Conservation (phyloP, 2,329 filamentous ascomycete species). For the Coniochaeta sp. region DNA sequence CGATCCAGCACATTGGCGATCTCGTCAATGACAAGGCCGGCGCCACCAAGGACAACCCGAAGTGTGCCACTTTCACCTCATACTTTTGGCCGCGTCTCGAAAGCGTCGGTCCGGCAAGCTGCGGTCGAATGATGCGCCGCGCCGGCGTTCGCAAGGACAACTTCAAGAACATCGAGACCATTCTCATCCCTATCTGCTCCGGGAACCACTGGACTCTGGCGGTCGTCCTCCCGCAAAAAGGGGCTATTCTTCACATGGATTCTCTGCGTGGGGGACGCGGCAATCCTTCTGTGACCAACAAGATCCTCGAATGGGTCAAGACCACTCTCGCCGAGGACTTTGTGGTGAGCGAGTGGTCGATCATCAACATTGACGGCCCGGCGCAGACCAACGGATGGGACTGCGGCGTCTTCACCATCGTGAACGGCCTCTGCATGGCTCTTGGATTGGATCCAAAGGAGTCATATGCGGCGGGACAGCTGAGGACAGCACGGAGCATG, state of each 20-base stretch:
- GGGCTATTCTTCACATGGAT: conserved; percentile 62
- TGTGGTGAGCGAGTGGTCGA: conserved; percentile 51
- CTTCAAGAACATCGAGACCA: conserved; percentile 55
- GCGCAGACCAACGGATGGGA: conserved; percentile 61
- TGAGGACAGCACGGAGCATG: conserved; percentile 51
- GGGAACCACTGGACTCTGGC: conserved; percentile 64
- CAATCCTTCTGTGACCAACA: conserved; percentile 26
- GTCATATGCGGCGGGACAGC: conserved; percentile 42
- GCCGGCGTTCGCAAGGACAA: conserved; percentile 50
- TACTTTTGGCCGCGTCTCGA: conserved; percentile 55
- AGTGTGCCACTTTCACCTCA: conserved; percentile 55
- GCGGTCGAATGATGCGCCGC: conserved; percentile 49
- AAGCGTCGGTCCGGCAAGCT: conserved; percentile 35
- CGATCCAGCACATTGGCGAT: conserved; percentile 52
- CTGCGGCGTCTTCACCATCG: conserved; percentile 70
- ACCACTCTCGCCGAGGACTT: conserved; percentile 50
- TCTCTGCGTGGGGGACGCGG: conserved; percentile 41
- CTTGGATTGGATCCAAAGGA: conserved; percentile 44
- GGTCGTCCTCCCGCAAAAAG: conserved; percentile 53
- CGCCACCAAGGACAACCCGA: conserved; percentile 44
- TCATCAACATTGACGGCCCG: conserved; percentile 40
- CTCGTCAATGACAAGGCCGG: conserved; percentile 50
- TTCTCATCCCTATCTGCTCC: conserved; percentile 63
- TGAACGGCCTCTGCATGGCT: conserved; percentile 60
- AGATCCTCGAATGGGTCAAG: conserved; percentile 47